Percentiles rank a stretch among this genome's conserved stretches.
phyloP scores from a whole-genome alignment of 2,329 filamentous ascomycete species.

The Capronia epimyces region DNA sequence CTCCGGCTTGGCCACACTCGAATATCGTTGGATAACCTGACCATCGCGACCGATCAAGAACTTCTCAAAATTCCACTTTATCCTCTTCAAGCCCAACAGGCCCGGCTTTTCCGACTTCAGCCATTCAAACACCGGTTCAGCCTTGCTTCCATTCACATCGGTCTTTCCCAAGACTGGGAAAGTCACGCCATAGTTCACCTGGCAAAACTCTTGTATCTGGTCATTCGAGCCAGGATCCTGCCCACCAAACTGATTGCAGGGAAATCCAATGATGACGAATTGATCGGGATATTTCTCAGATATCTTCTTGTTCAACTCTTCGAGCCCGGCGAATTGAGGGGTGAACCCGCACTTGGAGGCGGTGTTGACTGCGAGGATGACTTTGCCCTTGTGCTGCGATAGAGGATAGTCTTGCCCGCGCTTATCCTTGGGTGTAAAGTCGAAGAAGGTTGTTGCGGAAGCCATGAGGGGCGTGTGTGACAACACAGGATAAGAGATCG shows the following conservation, averaged over 20 bases:
- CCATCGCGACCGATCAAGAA: conserved; percentile 85
- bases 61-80: conserved; percentile 99
- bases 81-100: conserved; percentile 72
- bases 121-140: conserved; percentile 74
- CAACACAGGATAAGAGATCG: neutral
- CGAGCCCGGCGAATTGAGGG: conserved; percentile 84
- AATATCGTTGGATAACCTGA: conserved; percentile 78
- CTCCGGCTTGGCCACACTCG: conserved; percentile 82
- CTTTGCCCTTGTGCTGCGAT: conserved; percentile 74
- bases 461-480: conserved; percentile 49
- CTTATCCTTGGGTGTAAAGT: conserved; percentile 79
- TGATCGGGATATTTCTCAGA: conserved; percentile 64
- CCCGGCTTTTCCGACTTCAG: conserved; percentile 68
- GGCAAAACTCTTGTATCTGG: conserved; percentile 78
- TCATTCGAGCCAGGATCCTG: conserved; percentile 84
- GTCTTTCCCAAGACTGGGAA: conserved; percentile 91
- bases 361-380: conserved; percentile 93
- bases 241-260: conserved; percentile 92
- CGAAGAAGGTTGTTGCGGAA: conserved; percentile 68
- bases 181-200: conserved; percentile 85
- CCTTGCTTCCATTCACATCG: conserved; percentile 83
- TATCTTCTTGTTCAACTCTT: conserved; percentile 79
- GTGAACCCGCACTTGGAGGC: conserved; percentile 99
- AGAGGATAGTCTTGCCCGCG: conserved; percentile 68
- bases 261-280: conserved; percentile 88